Conservation (phyloP, 306 rosid species). For the Elaeagnus macrophylla region DNA sequence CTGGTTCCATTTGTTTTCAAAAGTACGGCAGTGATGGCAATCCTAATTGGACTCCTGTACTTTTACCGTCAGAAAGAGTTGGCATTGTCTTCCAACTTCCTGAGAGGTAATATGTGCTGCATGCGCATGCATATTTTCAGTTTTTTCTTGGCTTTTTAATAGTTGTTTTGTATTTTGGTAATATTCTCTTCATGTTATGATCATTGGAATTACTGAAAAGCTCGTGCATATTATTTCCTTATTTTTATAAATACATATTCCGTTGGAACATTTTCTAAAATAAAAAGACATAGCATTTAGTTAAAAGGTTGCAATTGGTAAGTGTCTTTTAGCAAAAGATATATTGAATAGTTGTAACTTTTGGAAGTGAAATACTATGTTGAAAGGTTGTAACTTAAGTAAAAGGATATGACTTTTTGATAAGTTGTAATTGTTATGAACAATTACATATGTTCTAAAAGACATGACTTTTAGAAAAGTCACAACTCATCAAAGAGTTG, state of each 20-base stretch:
- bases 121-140: conserved; percentile 1
- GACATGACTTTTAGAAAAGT: too few relatives aligned
- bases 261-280: too few relatives aligned
- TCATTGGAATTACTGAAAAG: background rate
- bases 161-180: background rate
- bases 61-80: conserved; percentile 64
- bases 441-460: too few relatives aligned
- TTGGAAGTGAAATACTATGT: too few relatives aligned
- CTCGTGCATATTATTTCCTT: background rate
- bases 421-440: too few relatives aligned
- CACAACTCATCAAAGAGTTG: too few relatives aligned
- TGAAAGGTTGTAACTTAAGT: too few relatives aligned
- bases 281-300: too few relatives aligned
- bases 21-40: conserved; percentile 57
- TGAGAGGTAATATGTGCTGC: conserved; percentile 53
- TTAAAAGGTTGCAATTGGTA: too few relatives aligned
- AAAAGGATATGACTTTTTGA: too few relatives aligned
- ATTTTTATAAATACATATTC: background rate
- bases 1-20: conserved; percentile 70
- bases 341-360: too few relatives aligned
- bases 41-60: conserved; percentile 47
- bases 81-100: conserved; percentile 95
- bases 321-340: too few relatives aligned
- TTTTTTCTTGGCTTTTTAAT: background rate
- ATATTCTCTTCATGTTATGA: background rate